Percentiles rank a stretch among this genome's conserved stretches.
Conservation (phyloP, 768 basidiomycete genomes). For the Collybia sp. region DNA sequence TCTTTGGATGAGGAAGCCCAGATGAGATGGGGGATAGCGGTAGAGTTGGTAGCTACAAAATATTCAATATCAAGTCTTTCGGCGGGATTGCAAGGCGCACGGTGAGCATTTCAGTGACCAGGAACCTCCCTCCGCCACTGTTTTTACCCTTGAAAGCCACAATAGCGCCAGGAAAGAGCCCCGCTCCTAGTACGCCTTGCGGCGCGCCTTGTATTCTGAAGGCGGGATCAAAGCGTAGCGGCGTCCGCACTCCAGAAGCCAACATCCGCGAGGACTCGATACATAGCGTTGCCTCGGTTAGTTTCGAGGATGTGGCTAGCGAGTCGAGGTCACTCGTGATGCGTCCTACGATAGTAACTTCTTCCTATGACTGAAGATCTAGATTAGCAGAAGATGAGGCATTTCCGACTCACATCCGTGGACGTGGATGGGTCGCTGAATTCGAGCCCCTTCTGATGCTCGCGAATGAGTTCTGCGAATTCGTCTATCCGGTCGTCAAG, state of each 20-base stretch:
- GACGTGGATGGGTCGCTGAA: slow-evolving; percentile 64
- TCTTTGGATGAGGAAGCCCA: slow-evolving; percentile 20
- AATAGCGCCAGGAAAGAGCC: slow-evolving; percentile 87
- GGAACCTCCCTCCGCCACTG: slow-evolving; percentile 85
- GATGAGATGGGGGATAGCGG: slow-evolving; percentile 32
- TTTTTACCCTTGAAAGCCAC: slow-evolving; percentile 86
- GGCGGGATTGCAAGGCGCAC: slow-evolving; percentile 41
- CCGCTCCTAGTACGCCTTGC: slow-evolving; percentile 58
- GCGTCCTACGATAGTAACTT: slow-evolving; percentile 68
- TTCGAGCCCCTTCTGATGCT: slow-evolving; percentile 67
- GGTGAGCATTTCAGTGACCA: slow-evolving; percentile 74
- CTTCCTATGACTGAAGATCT: slow-evolving; percentile 37
- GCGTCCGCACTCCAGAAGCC: slow-evolving; percentile 59
- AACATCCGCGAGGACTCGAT: slow-evolving; percentile 84
- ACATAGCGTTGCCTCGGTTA: slow-evolving; percentile 68
- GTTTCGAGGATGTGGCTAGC: slow-evolving; percentile 48
- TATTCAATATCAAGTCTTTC: not conserved
- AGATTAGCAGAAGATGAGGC: not conserved
- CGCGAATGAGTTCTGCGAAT: slow-evolving; percentile 67
- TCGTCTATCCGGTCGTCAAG: slow-evolving; percentile 89
- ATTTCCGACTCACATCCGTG: slow-evolving; percentile 31
- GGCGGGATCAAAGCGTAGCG: slow-evolving; percentile 64
- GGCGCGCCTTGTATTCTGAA: slow-evolving; percentile 62
- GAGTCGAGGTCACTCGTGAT: slow-evolving; percentile 67
- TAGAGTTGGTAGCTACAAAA: slow-evolving; percentile 59